Percentiles rank a stretch among this genome's conserved stretches.
These are phyloP conservation scores for Mortierella alpina DNA, from an alignment of 192 early-diverging fungal species.

Conservation along the genomic window DNA sequence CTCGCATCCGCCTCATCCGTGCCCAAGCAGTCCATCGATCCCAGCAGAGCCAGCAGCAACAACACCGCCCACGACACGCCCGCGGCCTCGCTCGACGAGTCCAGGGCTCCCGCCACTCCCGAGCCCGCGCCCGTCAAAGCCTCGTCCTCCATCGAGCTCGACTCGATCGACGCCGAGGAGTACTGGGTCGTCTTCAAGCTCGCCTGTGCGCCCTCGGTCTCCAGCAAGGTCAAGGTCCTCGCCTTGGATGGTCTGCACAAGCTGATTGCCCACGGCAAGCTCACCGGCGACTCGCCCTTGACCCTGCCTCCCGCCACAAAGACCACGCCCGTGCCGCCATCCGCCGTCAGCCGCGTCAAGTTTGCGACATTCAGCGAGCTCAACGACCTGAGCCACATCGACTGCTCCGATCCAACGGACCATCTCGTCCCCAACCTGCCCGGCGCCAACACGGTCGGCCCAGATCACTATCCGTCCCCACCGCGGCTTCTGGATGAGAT, in stretches of 20 bases:
- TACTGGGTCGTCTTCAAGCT: constrained; percentile 58
- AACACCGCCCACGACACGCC: not conserved
- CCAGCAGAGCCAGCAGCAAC: not conserved
- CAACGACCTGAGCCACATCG: constrained; percentile 54
- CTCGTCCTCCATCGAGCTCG: constrained; percentile 49
- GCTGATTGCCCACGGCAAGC: constrained; percentile 56
- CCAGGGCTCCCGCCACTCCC: constrained; percentile 8
- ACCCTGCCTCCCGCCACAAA: constrained; percentile 29
- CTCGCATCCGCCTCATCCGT: constrained; percentile 41
- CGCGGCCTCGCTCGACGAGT: constrained; percentile 11
- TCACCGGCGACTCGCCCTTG: constrained; percentile 42
- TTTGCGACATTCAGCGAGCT: constrained; percentile 49
- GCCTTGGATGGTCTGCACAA: constrained; percentile 58
- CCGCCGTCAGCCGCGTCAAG: constrained; percentile 32
- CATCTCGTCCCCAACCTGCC: constrained; percentile 43
- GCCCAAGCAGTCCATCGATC: constrained; percentile 24
- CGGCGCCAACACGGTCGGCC: constrained; percentile 48
- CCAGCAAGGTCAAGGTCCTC: constrained; percentile 49
- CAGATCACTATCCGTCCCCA: constrained; percentile 54
- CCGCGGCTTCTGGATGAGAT: constrained; percentile 58
- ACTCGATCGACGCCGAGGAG: constrained; percentile 53
- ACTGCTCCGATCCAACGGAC: constrained; percentile 51
- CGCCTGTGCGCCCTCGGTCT: constrained; percentile 50
- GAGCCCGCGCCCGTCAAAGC: constrained; percentile 21
- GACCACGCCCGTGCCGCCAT: constrained; percentile 24